phyloP scores from a whole-genome alignment of 345 rosid species.

The Excoecaria cochinchinensis region DNA sequence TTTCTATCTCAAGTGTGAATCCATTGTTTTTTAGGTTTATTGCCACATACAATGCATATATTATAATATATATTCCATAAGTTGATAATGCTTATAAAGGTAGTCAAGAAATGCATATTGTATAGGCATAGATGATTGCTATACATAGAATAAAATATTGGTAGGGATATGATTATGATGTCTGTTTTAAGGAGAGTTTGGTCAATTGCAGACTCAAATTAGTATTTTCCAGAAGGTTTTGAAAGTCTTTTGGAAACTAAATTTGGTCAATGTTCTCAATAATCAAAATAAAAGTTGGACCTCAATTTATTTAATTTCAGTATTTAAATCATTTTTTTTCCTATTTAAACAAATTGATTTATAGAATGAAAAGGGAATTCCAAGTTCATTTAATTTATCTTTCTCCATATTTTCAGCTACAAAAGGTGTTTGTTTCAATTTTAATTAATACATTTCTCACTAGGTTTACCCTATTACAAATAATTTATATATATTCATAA shows the following conservation, averaged over 20 bases:
- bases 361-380: too few species aligned
- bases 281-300: too few species aligned
- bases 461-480: too few species aligned
- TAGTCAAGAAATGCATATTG: slow-evolving; percentile 15
- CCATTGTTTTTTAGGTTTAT: neutral
- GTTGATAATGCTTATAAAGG: neutral
- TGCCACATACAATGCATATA: neutral
- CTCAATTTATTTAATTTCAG: too few species aligned
- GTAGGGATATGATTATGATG: neutral
- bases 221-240: slow-evolving; percentile 10
- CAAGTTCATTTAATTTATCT: too few species aligned
- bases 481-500: too few species aligned
- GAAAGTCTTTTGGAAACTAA: neutral
- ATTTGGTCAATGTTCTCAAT: neutral
- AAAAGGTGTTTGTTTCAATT: too few species aligned
- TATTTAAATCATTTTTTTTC: neutral
- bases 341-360: neutral
- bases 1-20: neutral
- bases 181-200: neutral
- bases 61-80: neutral
- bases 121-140: slow-evolving; percentile 3
- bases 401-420: too few species aligned
- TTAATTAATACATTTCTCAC: too few species aligned
- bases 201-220: neutral
- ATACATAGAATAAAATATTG: neutral